Percentiles rank a stretch among this genome's conserved stretches.
Conservation (phyloP, 1,139 yeast species). For the Yamadazyma atmosphaerica region DNA sequence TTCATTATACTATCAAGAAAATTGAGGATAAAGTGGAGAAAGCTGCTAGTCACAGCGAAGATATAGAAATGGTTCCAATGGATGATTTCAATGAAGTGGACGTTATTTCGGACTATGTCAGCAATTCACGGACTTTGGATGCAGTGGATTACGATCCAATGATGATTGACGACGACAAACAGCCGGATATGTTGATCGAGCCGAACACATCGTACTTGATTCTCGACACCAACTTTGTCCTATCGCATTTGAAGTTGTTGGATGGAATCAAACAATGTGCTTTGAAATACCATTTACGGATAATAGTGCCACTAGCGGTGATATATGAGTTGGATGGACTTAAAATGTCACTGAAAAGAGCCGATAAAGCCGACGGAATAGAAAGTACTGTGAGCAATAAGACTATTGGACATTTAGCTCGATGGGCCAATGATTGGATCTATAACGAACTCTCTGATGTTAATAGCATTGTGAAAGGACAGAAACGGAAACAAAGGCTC, state of each 20-base stretch:
- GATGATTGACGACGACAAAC: constrained; percentile 17
- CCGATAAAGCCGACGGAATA: constrained; percentile 8
- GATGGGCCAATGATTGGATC: constrained; percentile 81
- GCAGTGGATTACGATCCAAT: constrained; percentile 18
- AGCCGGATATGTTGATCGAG: constrained; percentile 15
- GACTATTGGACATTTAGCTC: constrained; percentile 58
- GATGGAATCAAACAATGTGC: constrained; percentile 48
- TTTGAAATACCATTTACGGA: constrained; percentile 39
- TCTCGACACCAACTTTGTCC: constrained; percentile 75
- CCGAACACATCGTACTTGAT: constrained; percentile 46
- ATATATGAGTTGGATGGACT: constrained; percentile 79
- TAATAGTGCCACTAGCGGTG: constrained; percentile 71
- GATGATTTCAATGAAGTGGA: constrained; percentile 49
- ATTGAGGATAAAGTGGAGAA: constrained; percentile 36
- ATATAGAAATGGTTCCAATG: constrained; percentile 53
- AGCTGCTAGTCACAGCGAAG: constrained; percentile 30
- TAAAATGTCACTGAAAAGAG: constrained; percentile 42
- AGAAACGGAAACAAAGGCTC: constrained; percentile 54
- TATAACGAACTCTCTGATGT: constrained; percentile 57
- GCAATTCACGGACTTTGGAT: constrained; percentile 17
- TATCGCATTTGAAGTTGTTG: constrained; percentile 61
- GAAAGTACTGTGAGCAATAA: constrained; percentile 19
- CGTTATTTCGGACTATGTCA: constrained; percentile 44
- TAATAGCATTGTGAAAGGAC: constrained; percentile 60
- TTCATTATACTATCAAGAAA: constrained; percentile 27